A percentile compares a stretch with the other conserved stretches of the same genome.
Evolutionary conservation across 2,329 filamentous ascomycete genomes (phyloP).

Genomic region (Epichloe elymi): DNA sequence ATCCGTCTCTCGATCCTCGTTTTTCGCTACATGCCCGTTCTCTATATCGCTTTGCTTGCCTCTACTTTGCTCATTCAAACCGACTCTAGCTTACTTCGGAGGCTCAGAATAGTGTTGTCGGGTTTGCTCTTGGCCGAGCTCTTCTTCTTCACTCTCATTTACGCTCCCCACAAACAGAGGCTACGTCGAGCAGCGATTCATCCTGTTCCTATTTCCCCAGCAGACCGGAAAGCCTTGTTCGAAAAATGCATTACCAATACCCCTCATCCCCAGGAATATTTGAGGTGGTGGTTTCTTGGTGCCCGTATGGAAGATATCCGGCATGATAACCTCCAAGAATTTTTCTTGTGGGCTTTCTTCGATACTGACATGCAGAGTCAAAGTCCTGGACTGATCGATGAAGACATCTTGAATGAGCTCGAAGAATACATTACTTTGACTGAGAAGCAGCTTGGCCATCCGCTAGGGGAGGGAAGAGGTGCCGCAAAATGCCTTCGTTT

Average conservation of each 20-base stretch:
- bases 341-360: constrained; percentile 55
- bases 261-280: constrained; percentile 39
- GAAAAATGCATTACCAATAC: constrained; percentile 41
- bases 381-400: constrained; percentile 9
- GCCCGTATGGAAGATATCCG: constrained; percentile 43
- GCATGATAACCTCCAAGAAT: constrained; percentile 55
- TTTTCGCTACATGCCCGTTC: constrained; percentile 29
- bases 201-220: constrained; percentile 26
- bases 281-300: constrained; percentile 54
- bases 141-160: constrained; percentile 29
- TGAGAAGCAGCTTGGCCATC: constrained; percentile 37
- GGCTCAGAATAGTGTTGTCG: constrained; percentile 10
- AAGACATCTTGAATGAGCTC: constrained; percentile 27
- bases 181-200: constrained; percentile 27
- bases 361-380: constrained; percentile 27
- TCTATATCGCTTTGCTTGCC: constrained; percentile 22
- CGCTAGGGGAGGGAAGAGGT: constrained; percentile 41
- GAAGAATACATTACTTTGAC: constrained; percentile 35
- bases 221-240: constrained; percentile 43
- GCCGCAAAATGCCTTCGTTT: constrained; percentile 44
- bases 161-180: constrained; percentile 26
- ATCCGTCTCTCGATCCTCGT: constrained; percentile 31
- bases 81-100: background rate
- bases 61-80: constrained; percentile 9
- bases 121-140: constrained; percentile 25